Evolutionary conservation across 805 yeast species (phyloP), one percentile per base, ranked within the genome.

Genomic region (Schwanniomyces yamadae): DNA sequence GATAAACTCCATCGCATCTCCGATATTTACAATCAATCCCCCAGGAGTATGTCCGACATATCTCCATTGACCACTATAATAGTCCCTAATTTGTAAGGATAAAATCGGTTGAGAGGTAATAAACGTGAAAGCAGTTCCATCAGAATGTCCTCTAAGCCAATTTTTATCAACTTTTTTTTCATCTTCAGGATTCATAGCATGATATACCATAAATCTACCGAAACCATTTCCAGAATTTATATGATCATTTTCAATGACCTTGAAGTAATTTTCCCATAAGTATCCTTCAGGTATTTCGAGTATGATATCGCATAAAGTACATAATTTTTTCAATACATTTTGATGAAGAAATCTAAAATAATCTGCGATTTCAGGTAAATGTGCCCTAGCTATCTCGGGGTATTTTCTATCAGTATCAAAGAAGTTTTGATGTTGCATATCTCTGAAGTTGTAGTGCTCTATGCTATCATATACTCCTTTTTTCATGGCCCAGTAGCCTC

Each of bases 81-180:
- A 56, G 41, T 59, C 63, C 29, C 61, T 46, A 12, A 57, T 57
- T 39, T 57, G 61, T 14, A 57, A 40, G 6, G 61, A 55, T 17
- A 55, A 43, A 18, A 57, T 57, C 11, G 63, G 63, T 36, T 57
- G 63, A 13, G 60, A 55, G 5, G 63, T 55, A 19, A 57, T 55
- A 34, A 57, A 57, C 5, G 63, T 57, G 25, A 57, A 57, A 5
- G 54, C 63, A 12, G 56, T 53, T 14, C 57, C 46, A 34, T 57
- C 63, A 4, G 63, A 57, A 37, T 57, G 63, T 6, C 63, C 63
- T 29, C 63, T 44, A 18, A 57, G 44, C 58, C 57, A 54, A 28
- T 54, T 52, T 21, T 49, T 48, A 25, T 51, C 55, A 2, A 52
- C 57, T 37, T 54, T 57, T 31, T 34, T 31, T 23, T 47, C 49